Evolutionary conservation across 345 rosid genomes (phyloP).

Genomic region (Corchorus olitorius): DNA sequence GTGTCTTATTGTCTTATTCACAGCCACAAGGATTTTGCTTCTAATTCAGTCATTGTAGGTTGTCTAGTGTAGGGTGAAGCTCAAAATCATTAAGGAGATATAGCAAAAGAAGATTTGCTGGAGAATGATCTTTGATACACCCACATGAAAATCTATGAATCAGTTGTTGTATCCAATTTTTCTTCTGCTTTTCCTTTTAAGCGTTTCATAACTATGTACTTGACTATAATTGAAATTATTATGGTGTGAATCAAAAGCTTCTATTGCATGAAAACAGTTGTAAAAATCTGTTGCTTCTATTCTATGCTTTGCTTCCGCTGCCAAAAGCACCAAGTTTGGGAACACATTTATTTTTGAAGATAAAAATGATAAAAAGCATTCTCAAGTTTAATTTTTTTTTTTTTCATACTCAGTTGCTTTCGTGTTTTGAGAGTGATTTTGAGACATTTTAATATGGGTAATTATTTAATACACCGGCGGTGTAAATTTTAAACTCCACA

Average conservation of each 20-base stretch:
- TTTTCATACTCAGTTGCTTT: too few relatives aligned
- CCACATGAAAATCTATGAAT: not conserved
- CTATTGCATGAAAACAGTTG: not conserved
- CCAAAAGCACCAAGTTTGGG: not conserved
- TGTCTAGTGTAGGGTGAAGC: not conserved
- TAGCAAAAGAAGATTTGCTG: constrained; percentile 1
- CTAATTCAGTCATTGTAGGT: not conserved
- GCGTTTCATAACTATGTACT: not conserved
- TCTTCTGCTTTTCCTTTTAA: not conserved
- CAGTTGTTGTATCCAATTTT: constrained; percentile 6
- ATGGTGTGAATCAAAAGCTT: not conserved
- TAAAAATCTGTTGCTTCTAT: not conserved
- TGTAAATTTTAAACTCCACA: too few relatives aligned
- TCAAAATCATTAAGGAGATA: not conserved
- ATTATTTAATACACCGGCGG: too few relatives aligned
- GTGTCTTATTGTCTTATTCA: not conserved
- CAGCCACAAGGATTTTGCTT: constrained; percentile 9
- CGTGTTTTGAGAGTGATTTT: too few relatives aligned
- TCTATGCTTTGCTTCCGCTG: not conserved
- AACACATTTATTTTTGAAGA: not conserved
- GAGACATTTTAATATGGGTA: too few relatives aligned
- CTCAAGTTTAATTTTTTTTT: too few relatives aligned
- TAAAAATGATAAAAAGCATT: too few relatives aligned
- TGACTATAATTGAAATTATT: not conserved
- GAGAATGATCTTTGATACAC: not conserved